Conservation (phyloP, 2,329 filamentous ascomycete species). For the Colletotrichum gigasporum region DNA sequence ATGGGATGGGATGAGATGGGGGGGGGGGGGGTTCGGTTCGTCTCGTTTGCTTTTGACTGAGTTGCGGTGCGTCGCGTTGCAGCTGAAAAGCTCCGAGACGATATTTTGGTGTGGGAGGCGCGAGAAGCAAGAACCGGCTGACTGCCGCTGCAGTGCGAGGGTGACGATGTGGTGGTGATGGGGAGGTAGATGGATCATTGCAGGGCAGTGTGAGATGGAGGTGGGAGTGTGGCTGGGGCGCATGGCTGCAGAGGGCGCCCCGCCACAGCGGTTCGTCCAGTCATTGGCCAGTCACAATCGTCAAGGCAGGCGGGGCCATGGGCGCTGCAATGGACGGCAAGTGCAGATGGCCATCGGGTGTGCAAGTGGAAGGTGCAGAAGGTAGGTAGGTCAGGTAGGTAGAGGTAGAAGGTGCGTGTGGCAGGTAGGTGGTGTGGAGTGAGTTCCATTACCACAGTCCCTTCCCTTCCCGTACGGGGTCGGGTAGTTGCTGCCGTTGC, state of each 20-base stretch:
- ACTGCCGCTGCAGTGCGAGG: background rate
- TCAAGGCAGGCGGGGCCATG: too few species aligned
- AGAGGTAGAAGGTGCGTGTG: too few species aligned
- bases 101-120: conserved; percentile 5
- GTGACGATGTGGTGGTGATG: background rate
- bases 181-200: background rate
- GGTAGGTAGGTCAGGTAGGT: too few species aligned
- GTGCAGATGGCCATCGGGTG: too few species aligned
- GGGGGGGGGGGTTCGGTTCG: too few species aligned
- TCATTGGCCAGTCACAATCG: too few species aligned
- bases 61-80: conserved; percentile 18
- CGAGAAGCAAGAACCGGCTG: conserved; percentile 12
- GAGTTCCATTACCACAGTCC: background rate
- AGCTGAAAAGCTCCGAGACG: conserved; percentile 26
- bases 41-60: conserved; percentile 16
- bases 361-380: too few species aligned
- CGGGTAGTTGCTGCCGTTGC: background rate
- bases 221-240: too few species aligned
- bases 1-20: background rate
- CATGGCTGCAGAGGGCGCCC: too few species aligned
- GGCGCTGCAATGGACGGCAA: too few species aligned
- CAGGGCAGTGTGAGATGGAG: too few species aligned
- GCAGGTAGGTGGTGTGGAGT: background rate
- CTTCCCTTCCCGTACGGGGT: background rate
- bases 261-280: too few species aligned